Base-by-base conservation (phyloP, 1,284 basidiomycete species). In the Pseudozyma tsukubaensis region DNA sequence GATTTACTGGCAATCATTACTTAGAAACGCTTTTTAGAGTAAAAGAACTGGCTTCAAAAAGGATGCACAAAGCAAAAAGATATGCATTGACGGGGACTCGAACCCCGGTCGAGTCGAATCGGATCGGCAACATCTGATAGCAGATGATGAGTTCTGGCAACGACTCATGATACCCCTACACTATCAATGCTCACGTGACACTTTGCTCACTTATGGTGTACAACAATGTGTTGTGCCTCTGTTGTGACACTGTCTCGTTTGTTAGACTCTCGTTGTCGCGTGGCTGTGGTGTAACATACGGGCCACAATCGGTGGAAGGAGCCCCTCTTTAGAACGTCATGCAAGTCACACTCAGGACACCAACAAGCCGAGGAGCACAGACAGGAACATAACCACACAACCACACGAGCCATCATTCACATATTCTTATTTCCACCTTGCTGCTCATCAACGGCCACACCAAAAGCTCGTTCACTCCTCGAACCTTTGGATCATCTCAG, bases 91-190 rank as follows among this genome's bases (percentile, higher is more conserved):
- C 72, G 72, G 72, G 72, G 72, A 74, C 66, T 74, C 72, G 72
- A 74, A 74, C 72, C 72, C 72, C 72, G 72, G 72, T 74, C 72
- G 67, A 72, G 72, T 66, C 72, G 72, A 70, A 70, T 60, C 64
- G 50, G 59, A 51, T 40, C 18, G 54, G 42, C 59, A 58, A 65
- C 53, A 45, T 50, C 36, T 49, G 19, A 9, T 19, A 11, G 4
- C 10, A 54, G 19, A 36, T 50, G 62, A 66, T 59, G 69, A 62
- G 59, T 71, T 12, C n/a, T 45, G 62, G 69, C 69, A 71, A 71
- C 67, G 67, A 61, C 68, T 65, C 68, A 63, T 71, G 68, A 71
- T 71, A 71, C 68, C 68, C 61, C 68, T 71, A 71, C 68, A 71
- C 68, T 71, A 71, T 65, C 68, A 71, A 71, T 71, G 60, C 61